Conservation (phyloP, 139 green algal genomes). For the Pleodorina starrii region DNA sequence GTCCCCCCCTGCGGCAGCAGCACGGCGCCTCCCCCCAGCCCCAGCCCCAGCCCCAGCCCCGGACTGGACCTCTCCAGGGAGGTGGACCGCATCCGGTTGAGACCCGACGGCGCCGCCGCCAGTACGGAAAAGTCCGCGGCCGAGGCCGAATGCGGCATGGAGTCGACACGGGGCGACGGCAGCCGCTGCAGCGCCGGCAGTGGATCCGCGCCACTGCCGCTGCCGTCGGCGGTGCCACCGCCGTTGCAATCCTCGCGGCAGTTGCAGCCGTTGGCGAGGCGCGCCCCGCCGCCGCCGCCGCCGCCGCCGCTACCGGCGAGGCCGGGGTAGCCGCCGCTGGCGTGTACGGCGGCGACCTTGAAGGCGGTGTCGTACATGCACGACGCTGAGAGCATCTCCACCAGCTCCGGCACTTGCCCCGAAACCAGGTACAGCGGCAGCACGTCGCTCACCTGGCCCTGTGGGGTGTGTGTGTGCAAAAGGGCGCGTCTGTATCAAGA, state of each 20-base stretch:
- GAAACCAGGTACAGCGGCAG: constrained; percentile 55
- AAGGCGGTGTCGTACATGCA: constrained; percentile 46
- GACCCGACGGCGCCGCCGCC: not conserved
- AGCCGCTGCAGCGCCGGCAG: not conserved
- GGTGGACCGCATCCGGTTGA: not conserved
- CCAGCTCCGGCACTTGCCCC: constrained; percentile 24
- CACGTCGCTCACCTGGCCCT: constrained; percentile 45
- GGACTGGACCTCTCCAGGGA: not conserved
- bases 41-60: too few relatives aligned
- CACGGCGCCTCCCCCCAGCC: too few relatives aligned
- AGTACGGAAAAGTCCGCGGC: not conserved
- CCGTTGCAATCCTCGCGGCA: not conserved
- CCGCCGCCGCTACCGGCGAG: not conserved
- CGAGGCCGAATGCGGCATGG: not conserved
- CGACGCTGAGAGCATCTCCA: constrained; percentile 43
- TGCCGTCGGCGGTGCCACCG: not conserved
- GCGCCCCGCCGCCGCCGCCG: not conserved
- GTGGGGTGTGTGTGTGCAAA: too few relatives aligned
- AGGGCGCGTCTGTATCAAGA: too few relatives aligned
- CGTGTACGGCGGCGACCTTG: constrained; percentile 55
- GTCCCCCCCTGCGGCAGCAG: not conserved
- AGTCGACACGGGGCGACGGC: not conserved
- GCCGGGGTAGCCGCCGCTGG: constrained; percentile 24
- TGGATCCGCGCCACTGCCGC: not conserved
- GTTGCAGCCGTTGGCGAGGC: not conserved